phyloP scores from a whole-genome alignment of 352 stramenopile genomes.

The Plasmopara muralis region DNA sequence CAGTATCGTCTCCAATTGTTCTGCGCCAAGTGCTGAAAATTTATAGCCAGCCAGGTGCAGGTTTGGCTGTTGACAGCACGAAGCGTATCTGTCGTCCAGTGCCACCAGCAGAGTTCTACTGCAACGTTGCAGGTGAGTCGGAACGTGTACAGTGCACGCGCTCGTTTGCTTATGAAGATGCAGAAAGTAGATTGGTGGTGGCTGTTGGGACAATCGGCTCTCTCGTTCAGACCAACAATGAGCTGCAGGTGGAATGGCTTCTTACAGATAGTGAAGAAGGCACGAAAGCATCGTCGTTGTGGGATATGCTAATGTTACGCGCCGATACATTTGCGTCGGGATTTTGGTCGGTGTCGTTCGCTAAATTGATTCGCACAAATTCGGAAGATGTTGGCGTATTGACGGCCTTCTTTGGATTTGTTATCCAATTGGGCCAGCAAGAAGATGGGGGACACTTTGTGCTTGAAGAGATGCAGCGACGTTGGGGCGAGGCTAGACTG shows the following conservation, averaged over 20 bases:
- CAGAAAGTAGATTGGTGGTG: conserved; percentile 25
- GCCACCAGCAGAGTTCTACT: conserved; percentile 46
- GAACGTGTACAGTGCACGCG: conserved; percentile 32
- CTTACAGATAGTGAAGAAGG: conserved; percentile 6
- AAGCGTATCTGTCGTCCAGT: conserved; percentile 16
- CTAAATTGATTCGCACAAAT: conserved; percentile 20
- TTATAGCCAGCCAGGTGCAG: conserved; percentile 12
- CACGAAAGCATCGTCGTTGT: conserved; percentile 23
- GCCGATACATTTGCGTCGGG: conserved; percentile 35
- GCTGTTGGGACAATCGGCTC: conserved; percentile 34
- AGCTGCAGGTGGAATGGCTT: conserved; percentile 41
- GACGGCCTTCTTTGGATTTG: conserved; percentile 48
- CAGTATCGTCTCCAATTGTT: conserved; percentile 19
- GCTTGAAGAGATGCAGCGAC: conserved; percentile 27
- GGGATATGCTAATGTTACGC: conserved; percentile 40
- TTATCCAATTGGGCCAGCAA: conserved; percentile 39
- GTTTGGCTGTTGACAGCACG: background rate
- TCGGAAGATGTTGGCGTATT: conserved; percentile 37
- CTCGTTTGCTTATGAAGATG: conserved; percentile 46
- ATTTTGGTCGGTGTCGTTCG: conserved; percentile 31
- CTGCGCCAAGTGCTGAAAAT: conserved; percentile 48
- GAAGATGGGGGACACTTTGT: conserved; percentile 16
- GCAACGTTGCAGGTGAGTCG: conserved; percentile 10
- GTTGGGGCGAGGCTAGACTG: conserved; percentile 48
- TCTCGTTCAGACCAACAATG: conserved; percentile 13